Conservation (phyloP, 768 basidiomycete genomes). For the Suillus bovinus region DNA sequence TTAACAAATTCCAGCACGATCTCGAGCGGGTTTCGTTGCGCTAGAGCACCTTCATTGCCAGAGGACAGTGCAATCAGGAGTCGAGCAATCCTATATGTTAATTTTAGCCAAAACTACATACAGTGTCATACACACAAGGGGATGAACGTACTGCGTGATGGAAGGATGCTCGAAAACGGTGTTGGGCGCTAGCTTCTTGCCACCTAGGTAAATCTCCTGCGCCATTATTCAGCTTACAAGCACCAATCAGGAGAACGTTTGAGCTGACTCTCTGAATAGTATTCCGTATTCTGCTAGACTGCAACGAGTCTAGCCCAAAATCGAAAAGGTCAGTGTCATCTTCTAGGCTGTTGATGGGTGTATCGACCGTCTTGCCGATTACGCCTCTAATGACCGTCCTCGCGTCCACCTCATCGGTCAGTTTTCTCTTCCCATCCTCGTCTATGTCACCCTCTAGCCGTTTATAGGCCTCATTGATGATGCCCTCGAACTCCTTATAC, state of each 20-base stretch:
- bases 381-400: constrained; percentile 14
- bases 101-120: constrained; percentile 4
- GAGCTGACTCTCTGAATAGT: constrained; percentile 39
- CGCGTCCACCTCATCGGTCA: constrained; percentile 17
- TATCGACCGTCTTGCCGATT: constrained; percentile 24
- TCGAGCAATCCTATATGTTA: constrained; percentile 36
- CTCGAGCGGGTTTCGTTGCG: constrained; percentile 32
- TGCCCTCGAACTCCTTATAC: constrained; percentile 49
- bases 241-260: constrained; percentile 26
- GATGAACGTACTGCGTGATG: constrained; percentile 33
- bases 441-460: constrained; percentile 45
- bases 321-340: constrained; percentile 43
- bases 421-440: constrained; percentile 19
- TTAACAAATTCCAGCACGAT: constrained; percentile 49
- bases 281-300: constrained; percentile 53
- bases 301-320: constrained; percentile 55
- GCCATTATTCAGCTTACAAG: constrained; percentile 25
- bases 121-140: background rate
- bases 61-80: constrained; percentile 38
- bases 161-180: constrained; percentile 55
- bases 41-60: constrained; percentile 25
- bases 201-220: constrained; percentile 34
- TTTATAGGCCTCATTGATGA: constrained; percentile 42
- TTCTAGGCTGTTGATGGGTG: constrained; percentile 16
- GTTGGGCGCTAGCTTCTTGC: constrained; percentile 24